Conservation (phyloP, 2,329 filamentous ascomycete genomes). For the Rhynchosporium graminicola region DNA sequence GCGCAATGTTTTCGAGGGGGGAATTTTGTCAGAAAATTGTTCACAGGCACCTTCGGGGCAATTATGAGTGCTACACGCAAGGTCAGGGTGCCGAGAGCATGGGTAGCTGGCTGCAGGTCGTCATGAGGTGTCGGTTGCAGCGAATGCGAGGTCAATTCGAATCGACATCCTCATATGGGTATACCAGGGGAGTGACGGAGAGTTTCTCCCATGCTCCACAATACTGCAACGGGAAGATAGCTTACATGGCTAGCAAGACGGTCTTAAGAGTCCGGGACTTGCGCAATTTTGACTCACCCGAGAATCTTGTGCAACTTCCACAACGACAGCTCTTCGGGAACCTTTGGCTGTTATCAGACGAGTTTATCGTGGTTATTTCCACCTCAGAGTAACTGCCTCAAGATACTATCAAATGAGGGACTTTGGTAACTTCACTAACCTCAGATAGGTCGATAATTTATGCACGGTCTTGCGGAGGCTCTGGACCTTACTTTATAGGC, state of each 20-base stretch:
- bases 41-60: slow-evolving; percentile 25
- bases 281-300: not conserved
- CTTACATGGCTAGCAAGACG: slow-evolving; percentile 11
- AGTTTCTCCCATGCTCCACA: not conserved
- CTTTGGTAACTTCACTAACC: not conserved
- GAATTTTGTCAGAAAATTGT: slow-evolving; percentile 27
- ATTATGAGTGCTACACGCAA: slow-evolving; percentile 1
- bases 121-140: slow-evolving; percentile 2
- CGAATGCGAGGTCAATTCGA: slow-evolving; percentile 18
- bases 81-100: slow-evolving; percentile 3
- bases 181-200: not conserved
- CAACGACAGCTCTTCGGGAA: not conserved
- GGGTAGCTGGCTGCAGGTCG: slow-evolving; percentile 16
- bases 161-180: slow-evolving; percentile 16
- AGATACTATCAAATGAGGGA: slow-evolving; percentile 10
- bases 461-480: slow-evolving; percentile 18
- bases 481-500: not conserved
- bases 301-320: not conserved
- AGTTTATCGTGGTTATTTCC: too few relatives aligned
- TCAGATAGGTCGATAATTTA: slow-evolving; percentile 17
- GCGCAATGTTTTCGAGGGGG: slow-evolving; percentile 25
- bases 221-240: slow-evolving; percentile 33
- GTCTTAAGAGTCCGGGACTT: slow-evolving; percentile 22
- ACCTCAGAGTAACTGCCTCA: too few relatives aligned
- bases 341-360: too few relatives aligned